Evolutionary conservation across 2,329 filamentous ascomycete species (phyloP), one percentile per base, ranked within the genome.

Genomic region (Dendrostoma leiphaemia): DNA sequence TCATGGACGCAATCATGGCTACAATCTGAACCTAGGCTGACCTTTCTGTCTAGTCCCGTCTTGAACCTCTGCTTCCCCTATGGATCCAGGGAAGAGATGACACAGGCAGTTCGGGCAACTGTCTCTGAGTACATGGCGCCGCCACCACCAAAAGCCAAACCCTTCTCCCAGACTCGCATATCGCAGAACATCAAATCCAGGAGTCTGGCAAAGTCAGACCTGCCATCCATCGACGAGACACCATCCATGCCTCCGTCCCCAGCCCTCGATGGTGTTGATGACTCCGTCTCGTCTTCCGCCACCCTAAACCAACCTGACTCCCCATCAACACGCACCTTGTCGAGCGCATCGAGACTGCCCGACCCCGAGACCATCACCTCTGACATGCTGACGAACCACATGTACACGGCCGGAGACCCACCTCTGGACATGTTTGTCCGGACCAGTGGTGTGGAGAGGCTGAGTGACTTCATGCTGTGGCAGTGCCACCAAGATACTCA

Each of bases 381-480:
- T 28, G 85, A 91, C 59, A 96, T 89, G 0, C 77, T 99, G 51
- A 88, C 87, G 51, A 83, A 85, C 57, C 91, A 97, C 72, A 90
- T 95, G 74, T 94, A 96, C 73, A 97, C 93, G 4, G 83, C 88
- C 46, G 84, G 85, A 50, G 86, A 89, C 59, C 94, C 94, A 15
- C 94, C 94, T 1, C 76, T 97, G 38, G 94, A 99, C 66, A 80
- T 99, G 12, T 85, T 99, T 51, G 82, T 99, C 48, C 85, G 94
- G 48, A 99, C 94, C 4, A 97, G 91, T 59, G 93, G 92, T 26
- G 94, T 99, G 13, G 88, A 92, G 70, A 83, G 94, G 46, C 76
- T 99, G 56, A 97, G 91, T 67, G 94, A 99, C 69, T 99, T 97
- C 65, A 94, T 99, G 92, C 84, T 99, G 31, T 99, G 94, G 94